A percentile compares a stretch with the other conserved stretches of the same genome.
Conservation (phyloP, 2,329 filamentous ascomycete genomes). For the Mollisiaceae sp. region DNA sequence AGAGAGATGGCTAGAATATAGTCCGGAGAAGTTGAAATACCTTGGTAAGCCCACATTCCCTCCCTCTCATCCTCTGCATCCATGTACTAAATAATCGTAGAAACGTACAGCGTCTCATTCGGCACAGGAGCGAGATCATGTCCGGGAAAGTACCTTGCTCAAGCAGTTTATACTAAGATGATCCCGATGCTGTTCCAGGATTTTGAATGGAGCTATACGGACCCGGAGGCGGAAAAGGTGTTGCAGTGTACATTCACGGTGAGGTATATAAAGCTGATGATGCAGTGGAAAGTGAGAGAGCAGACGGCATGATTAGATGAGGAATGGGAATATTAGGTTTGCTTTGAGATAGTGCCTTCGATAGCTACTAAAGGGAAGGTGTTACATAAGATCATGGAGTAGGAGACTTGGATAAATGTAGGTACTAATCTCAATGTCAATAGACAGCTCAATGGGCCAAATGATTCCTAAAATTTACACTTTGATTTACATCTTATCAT, state of each 20-base stretch:
- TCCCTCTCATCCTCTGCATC: not conserved
- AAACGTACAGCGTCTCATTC: slow-evolving; percentile 26
- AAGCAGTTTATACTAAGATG: slow-evolving; percentile 27
- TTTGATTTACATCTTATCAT: too few species aligned
- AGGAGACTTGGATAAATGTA: too few species aligned
- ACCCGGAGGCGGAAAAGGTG: slow-evolving; percentile 14
- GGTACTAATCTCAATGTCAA: too few species aligned
- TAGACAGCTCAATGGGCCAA: too few species aligned
- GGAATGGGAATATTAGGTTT: too few species aligned
- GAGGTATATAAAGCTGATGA: slow-evolving; percentile 50
- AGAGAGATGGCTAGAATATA: slow-evolving; percentile 58
- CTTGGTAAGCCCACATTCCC: slow-evolving; percentile 15
- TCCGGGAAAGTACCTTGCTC: slow-evolving; percentile 28
- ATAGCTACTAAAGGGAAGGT: too few species aligned
- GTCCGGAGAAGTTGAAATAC: slow-evolving; percentile 19
- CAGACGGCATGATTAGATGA: not conserved
- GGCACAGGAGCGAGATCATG: slow-evolving; percentile 25
- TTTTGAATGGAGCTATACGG: slow-evolving; percentile 22
- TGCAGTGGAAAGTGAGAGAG: slow-evolving; percentile 46
- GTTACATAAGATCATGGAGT: too few species aligned
- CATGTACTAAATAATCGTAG: not conserved
- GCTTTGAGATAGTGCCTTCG: too few species aligned
- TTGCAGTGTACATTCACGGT: slow-evolving; percentile 22
- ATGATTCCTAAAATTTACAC: too few species aligned
- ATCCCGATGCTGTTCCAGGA: slow-evolving; percentile 26